Conservation (phyloP, 352 stramenopile genomes). For the Phytophthora chlamydospora region DNA sequence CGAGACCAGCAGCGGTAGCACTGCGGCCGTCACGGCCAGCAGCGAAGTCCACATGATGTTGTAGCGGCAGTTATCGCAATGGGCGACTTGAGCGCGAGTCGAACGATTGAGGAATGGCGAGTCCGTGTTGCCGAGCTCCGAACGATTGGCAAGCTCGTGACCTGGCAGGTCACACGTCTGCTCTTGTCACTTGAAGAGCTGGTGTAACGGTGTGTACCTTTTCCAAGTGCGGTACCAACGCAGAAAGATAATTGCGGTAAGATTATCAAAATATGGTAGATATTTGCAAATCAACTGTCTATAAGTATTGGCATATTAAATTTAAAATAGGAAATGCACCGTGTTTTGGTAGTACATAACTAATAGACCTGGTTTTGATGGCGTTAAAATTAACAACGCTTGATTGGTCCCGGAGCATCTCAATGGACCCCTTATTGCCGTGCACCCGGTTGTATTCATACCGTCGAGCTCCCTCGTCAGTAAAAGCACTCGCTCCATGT, state of each 20-base stretch:
- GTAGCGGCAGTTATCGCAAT: not conserved
- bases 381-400: too few relatives aligned
- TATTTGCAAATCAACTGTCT: too few relatives aligned
- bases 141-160: constrained; percentile 4
- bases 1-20: constrained; percentile 33
- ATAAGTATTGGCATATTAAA: too few relatives aligned
- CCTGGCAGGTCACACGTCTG: constrained; percentile 5
- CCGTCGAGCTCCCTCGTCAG: too few relatives aligned
- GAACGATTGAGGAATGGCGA: constrained; percentile 34
- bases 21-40: constrained; percentile 17
- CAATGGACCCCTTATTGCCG: too few relatives aligned
- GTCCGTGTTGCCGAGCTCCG: not conserved
- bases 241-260: too few relatives aligned
- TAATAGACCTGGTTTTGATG: too few relatives aligned
- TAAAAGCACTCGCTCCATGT: not conserved
- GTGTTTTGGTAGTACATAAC: too few relatives aligned
- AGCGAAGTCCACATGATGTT: constrained; percentile 13
- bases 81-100: constrained; percentile 19
- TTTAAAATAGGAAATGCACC: too few relatives aligned
- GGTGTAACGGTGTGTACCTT: not conserved
- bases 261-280: not conserved
- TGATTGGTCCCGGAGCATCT: too few relatives aligned
- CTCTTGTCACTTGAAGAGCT: constrained; percentile 3
- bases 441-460: too few relatives aligned
- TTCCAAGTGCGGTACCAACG: not conserved